Evolutionary conservation across 805 yeast genomes (phyloP).

Genomic region (Torulaspora microellipsoides): DNA sequence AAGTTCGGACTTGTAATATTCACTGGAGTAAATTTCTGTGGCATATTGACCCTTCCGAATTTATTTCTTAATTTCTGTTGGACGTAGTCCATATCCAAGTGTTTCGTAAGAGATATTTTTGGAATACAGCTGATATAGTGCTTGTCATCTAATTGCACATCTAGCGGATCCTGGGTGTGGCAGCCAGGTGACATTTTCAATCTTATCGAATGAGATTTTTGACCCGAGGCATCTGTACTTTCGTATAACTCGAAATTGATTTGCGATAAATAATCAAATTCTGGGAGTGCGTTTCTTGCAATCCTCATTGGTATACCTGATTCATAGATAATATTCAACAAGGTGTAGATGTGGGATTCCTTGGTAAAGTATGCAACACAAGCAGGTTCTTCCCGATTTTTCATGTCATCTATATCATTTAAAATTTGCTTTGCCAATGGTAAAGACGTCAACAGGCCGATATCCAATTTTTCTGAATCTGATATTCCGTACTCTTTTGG

Average conservation of each 20-base stretch:
- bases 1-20: conserved; percentile 67
- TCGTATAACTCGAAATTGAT: conserved; percentile 92
- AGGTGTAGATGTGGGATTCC: conserved; percentile 93
- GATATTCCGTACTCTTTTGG: conserved; percentile 99
- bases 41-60: conserved; percentile 82
- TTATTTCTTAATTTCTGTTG: conserved; percentile 74
- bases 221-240: conserved; percentile 61
- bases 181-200: conserved; percentile 96
- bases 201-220: conserved; percentile 83
- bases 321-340: conserved; percentile 85
- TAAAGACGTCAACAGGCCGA: conserved; percentile 88
- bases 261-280: conserved; percentile 90
- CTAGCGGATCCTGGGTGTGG: conserved; percentile 95
- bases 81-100: conserved; percentile 86
- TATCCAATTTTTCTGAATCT: conserved; percentile 90
- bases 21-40: conserved; percentile 86
- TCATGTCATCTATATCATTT: conserved; percentile 73
- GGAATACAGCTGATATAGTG: conserved; percentile 97
- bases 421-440: conserved; percentile 89
- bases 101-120: conserved; percentile 82
- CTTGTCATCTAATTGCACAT: conserved; percentile 91
- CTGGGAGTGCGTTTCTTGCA: conserved; percentile 93
- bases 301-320: conserved; percentile 93
- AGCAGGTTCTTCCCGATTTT: conserved; percentile 73
- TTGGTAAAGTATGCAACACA: conserved; percentile 90